Evolutionary conservation across 352 stramenopile genomes (phyloP).

Genomic region (Halophytophthora polymorphica): DNA sequence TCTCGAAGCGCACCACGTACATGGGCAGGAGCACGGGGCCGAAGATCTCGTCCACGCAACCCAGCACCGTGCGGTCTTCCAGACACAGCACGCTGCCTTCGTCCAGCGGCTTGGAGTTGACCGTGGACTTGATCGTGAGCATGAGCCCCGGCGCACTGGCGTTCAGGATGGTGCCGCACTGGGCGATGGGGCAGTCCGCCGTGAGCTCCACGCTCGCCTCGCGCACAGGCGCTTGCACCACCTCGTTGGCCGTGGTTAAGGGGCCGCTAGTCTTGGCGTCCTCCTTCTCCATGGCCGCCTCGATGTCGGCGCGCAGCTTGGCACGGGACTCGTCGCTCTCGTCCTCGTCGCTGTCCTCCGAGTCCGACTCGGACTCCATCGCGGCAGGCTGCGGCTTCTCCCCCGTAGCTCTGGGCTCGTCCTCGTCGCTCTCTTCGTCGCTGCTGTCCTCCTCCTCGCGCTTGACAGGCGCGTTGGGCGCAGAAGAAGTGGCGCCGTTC

Average conservation of each 20-base stretch:
- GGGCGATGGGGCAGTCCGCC: slow-evolving; percentile 60
- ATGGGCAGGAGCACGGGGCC: slow-evolving; percentile 82
- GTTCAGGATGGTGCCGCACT: slow-evolving; percentile 66
- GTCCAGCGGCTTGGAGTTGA: slow-evolving; percentile 57
- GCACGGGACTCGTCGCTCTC: slow-evolving; percentile 31
- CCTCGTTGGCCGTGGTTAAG: slow-evolving; percentile 67
- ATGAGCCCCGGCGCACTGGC: slow-evolving; percentile 59
- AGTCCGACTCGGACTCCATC: slow-evolving; percentile 15
- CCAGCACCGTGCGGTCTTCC: slow-evolving; percentile 68
- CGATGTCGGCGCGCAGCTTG: slow-evolving; percentile 68
- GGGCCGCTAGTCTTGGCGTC: slow-evolving; percentile 40
- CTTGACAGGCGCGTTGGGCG: slow-evolving; percentile 3
- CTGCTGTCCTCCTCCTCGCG: slow-evolving; percentile 20
- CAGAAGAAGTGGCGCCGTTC: slow-evolving; percentile 7
- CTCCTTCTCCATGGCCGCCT: slow-evolving; percentile 74
- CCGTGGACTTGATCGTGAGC: slow-evolving; percentile 75
- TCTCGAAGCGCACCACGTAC: slow-evolving; percentile 84
- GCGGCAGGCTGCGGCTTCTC: slow-evolving; percentile 3
- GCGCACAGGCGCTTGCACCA: slow-evolving; percentile 48
- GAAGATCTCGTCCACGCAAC: slow-evolving; percentile 84
- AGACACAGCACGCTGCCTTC: slow-evolving; percentile 84
- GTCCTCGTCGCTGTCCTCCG: slow-evolving; percentile 25
- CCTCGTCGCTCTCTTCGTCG: slow-evolving; percentile 25
- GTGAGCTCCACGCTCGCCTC: slow-evolving; percentile 72
- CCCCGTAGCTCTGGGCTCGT: slow-evolving; percentile 8